Evolutionary conservation across 2,329 filamentous ascomycete genomes (phyloP).

Genomic region (Colletotrichum coccodes): DNA sequence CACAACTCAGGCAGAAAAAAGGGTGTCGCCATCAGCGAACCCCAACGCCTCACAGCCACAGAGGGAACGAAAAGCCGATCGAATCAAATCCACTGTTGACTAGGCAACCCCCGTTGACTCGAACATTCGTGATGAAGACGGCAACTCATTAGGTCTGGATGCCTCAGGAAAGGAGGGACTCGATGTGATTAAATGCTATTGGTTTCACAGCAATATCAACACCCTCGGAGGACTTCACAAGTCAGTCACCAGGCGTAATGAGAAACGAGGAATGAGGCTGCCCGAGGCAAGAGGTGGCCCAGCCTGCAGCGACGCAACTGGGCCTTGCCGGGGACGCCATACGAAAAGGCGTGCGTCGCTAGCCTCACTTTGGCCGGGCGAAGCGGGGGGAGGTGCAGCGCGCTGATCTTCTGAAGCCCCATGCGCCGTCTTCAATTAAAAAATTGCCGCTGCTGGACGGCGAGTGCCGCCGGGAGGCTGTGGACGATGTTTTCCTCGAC

Average conservation of each 20-base stretch:
- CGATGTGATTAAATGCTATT: background rate
- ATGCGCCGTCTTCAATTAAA: background rate
- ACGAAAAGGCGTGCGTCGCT: background rate
- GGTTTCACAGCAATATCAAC: constrained; percentile 1
- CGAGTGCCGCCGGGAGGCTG: background rate
- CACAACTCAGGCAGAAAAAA: background rate
- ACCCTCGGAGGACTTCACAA: background rate
- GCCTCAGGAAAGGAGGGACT: background rate
- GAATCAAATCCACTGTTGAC: background rate
- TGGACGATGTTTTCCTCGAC: background rate
- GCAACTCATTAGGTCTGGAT: background rate
- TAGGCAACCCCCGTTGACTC: background rate
- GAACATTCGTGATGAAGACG: background rate
- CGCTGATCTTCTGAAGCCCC: background rate
- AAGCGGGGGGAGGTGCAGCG: constrained; percentile 11
- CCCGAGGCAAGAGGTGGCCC: background rate
- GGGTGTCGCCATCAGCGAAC: background rate
- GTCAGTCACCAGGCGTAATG: background rate
- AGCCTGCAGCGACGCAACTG: constrained; percentile 2
- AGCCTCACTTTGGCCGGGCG: constrained; percentile 17
- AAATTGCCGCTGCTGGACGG: background rate
- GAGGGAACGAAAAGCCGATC: background rate
- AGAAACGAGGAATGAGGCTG: background rate
- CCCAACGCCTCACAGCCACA: background rate
- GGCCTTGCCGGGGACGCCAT: constrained; percentile 14